Evolutionary conservation across 352 stramenopile species (phyloP), one percentile per base, ranked within the genome.

Genomic region (Phytophthora niederhauseri): DNA sequence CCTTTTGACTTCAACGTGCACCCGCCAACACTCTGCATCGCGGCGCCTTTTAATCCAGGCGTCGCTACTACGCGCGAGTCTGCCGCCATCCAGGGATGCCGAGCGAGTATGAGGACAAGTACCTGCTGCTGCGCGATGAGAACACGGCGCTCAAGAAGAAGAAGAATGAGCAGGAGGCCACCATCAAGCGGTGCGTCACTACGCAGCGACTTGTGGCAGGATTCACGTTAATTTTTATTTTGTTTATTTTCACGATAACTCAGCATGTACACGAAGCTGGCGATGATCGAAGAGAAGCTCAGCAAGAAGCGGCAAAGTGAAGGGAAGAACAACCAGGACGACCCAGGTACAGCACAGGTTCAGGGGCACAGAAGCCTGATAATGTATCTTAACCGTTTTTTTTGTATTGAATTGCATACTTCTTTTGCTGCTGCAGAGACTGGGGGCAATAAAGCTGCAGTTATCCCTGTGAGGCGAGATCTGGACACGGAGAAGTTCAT

Each of bases 81-180:
- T 15, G 63, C 38, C n/a, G 52, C 66, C 15, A 91, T n/a, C n/a
- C n/a, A n/a, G n/a, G n/a, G n/a, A n/a, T 89, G 84, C 65, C 77
- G 46, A 72, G 58, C 38, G 80, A 91, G 28, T 95, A 84, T 75
- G 87, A 97, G 74, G 85, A 95, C 69, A 93, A 91, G 72, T 97
- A 93, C 72, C 57, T 96, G 71, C 65, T 79, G 52, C 75, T 96
- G 64, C 83, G 90, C 26, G 89, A 97, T 43, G 88, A 95, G 78
- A 94, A 96, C 72, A 84, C 75, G 49, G 70, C 76, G 73, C 85
- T 97, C 45, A 96, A 96, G 82, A 89, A 88, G 70, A 96, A 96
- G 78, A 96, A 96, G 70, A 96, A 97, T 84, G 89, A 97, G 68
- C 90, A 97, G 75, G 89, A 97, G 60, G 82, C 80, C 26, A 94